Percentiles rank a stretch among this genome's conserved stretches.
These are phyloP conservation scores for Marasmius fiardii DNA, from an alignment of 1,284 basidiomycete species.

Conservation along the genomic window DNA sequence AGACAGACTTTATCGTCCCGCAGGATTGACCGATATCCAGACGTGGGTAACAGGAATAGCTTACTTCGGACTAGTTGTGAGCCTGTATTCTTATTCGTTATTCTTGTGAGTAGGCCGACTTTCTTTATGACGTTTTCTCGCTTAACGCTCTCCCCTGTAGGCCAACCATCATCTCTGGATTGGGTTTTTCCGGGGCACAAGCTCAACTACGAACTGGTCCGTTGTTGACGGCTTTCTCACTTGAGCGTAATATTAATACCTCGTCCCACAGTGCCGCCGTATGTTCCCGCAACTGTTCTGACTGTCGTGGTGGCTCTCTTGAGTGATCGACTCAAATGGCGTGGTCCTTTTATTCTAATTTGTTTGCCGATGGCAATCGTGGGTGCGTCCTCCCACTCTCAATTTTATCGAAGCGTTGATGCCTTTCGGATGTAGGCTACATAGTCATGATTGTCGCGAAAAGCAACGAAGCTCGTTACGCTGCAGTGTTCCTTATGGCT, in stretches of 20 bases:
- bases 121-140: constrained; percentile 2
- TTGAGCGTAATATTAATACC: neutral
- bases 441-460: constrained; percentile 53
- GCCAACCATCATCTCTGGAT: constrained; percentile 53
- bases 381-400: constrained; percentile 29
- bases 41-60: constrained; percentile 55
- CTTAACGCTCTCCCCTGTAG: constrained; percentile 24
- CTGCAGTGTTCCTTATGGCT: constrained; percentile 57
- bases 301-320: constrained; percentile 52
- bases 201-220: constrained; percentile 57
- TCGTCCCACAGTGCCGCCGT: constrained; percentile 46
- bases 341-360: constrained; percentile 59
- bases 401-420: constrained; percentile 6
- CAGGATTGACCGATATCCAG: constrained; percentile 51
- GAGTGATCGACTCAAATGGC: constrained; percentile 49
- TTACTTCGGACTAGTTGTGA: constrained; percentile 54
- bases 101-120: constrained; percentile 43
- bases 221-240: constrained; percentile 4
- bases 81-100: constrained; percentile 58
- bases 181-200: constrained; percentile 45
- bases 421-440: constrained; percentile 38
- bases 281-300: constrained; percentile 56
- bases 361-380: constrained; percentile 52
- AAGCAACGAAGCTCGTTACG: constrained; percentile 42
- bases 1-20: neutral